Percentiles rank a stretch among this genome's conserved stretches.
Evolutionary conservation across 163 green algal species (phyloP).

Genomic region (Scenedesmus sp.): DNA sequence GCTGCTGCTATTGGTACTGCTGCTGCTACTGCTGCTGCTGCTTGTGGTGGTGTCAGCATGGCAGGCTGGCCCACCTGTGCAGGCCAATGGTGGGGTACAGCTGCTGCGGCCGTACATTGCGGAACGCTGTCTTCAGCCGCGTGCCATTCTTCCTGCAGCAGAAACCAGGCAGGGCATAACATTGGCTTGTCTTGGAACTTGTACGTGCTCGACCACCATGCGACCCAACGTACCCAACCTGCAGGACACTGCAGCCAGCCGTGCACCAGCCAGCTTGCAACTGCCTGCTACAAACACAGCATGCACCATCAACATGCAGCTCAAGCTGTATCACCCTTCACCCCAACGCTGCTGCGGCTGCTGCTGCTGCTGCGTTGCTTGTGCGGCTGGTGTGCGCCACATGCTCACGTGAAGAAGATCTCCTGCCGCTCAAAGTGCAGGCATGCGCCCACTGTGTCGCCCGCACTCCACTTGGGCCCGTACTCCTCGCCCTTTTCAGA

Average conservation of each 20-base stretch:
- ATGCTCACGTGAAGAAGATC: conserved; percentile 93
- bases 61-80: conserved; percentile 70
- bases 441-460: conserved; percentile 87
- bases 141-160: conserved; percentile 62
- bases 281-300: too few relatives aligned
- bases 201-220: background rate
- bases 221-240: background rate
- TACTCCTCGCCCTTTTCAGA: conserved; percentile 66
- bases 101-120: conserved; percentile 49
- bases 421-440: conserved; percentile 82
- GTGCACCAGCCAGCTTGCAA: too few relatives aligned
- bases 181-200: background rate
- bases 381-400: too few relatives aligned
- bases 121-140: conserved; percentile 65
- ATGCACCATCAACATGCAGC: too few relatives aligned
- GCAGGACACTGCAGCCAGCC: background rate
- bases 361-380: too few relatives aligned
- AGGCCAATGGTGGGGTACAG: conserved; percentile 87
- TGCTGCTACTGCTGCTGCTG: background rate
- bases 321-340: too few relatives aligned
- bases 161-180: background rate
- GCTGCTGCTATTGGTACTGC: background rate
- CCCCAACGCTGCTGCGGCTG: too few relatives aligned
- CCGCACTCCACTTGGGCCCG: conserved; percentile 71
- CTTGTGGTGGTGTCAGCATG: background rate